Evolutionary conservation across 768 basidiomycete genomes (phyloP).

Genomic region (Leccinum truebloodii): DNA sequence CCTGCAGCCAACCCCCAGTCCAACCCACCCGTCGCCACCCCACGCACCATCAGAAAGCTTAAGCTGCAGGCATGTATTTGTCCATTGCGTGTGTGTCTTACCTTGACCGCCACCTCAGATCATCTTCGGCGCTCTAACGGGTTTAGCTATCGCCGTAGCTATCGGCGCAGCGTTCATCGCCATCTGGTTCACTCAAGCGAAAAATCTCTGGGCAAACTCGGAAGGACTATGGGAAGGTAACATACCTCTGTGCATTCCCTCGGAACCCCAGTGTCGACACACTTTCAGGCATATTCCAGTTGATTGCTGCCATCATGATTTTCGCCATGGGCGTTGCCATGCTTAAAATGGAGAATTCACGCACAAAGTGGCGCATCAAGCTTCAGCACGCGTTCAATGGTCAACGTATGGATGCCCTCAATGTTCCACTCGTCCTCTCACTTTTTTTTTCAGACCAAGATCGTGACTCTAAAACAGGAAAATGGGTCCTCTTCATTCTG

Average conservation of each 20-base stretch:
- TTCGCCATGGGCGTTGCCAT: conserved; percentile 93
- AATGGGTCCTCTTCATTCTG: conserved; percentile 88
- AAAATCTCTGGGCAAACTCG: conserved; percentile 78
- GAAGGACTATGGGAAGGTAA: conserved; percentile 94
- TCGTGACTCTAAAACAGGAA: conserved; percentile 53
- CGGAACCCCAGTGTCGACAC: not conserved
- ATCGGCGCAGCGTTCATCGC: conserved; percentile 93
- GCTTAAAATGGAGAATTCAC: conserved; percentile 93
- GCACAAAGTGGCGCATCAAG: conserved; percentile 93
- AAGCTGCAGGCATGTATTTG: conserved; percentile 55
- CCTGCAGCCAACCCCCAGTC: conserved; percentile 14
- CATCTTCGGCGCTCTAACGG: conserved; percentile 69
- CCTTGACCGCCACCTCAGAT: conserved; percentile 47
- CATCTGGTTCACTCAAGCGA: conserved; percentile 91
- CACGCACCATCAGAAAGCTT: conserved; percentile 63
- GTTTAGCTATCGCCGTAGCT: conserved; percentile 75
- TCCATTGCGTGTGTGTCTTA: not conserved
- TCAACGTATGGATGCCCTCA: conserved; percentile 41
- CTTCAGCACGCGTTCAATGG: conserved; percentile 75
- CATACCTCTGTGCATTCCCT: not conserved
- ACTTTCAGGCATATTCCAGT: conserved; percentile 59
- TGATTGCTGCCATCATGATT: conserved; percentile 79
- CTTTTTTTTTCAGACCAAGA: conserved; percentile 40
- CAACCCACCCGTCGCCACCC: conserved; percentile 34
- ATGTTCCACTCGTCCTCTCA: not conserved